Evolutionary conservation across 352 stramenopile genomes (phyloP).

Genomic region (Phytophthora melonis): DNA sequence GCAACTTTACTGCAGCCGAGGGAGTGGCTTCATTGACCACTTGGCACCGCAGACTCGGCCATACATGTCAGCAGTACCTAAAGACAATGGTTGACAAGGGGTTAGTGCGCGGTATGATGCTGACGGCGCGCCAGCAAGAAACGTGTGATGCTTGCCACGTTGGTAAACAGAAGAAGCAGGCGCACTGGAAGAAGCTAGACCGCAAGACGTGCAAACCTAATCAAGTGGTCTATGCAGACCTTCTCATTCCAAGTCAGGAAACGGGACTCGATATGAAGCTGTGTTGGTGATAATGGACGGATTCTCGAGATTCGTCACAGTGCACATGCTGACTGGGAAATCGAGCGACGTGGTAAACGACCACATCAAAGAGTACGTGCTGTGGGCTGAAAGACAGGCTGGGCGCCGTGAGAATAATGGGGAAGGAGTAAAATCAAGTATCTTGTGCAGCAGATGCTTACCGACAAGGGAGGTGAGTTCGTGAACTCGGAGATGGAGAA

Average conservation of each 20-base stretch:
- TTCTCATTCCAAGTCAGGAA: not conserved
- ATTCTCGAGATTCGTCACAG: not conserved
- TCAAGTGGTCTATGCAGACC: not conserved
- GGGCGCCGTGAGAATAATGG: no score
- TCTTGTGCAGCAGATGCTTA: no score
- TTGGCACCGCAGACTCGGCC: not conserved
- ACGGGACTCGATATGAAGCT: not conserved
- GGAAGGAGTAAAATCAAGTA: no score
- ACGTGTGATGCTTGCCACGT: not conserved
- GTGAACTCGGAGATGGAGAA: no score
- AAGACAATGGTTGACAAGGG: not conserved
- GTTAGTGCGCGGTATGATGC: not conserved
- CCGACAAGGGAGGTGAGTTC: no score
- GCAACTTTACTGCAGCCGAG: not conserved
- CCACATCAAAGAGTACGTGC: no score
- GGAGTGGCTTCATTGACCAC: not conserved
- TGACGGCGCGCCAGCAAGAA: not conserved
- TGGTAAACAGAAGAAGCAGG: not conserved
- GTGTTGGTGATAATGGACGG: not conserved
- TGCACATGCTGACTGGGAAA: no score
- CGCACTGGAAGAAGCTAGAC: not conserved
- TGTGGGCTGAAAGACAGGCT: no score
- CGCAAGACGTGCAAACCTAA: not conserved
- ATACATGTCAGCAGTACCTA: not conserved
- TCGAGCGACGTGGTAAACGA: no score